Percentiles rank a stretch among this genome's conserved stretches.
These are phyloP conservation scores for Mycena filopes DNA, from an alignment of 768 basidiomycete genomes.

Conservation along the genomic window DNA sequence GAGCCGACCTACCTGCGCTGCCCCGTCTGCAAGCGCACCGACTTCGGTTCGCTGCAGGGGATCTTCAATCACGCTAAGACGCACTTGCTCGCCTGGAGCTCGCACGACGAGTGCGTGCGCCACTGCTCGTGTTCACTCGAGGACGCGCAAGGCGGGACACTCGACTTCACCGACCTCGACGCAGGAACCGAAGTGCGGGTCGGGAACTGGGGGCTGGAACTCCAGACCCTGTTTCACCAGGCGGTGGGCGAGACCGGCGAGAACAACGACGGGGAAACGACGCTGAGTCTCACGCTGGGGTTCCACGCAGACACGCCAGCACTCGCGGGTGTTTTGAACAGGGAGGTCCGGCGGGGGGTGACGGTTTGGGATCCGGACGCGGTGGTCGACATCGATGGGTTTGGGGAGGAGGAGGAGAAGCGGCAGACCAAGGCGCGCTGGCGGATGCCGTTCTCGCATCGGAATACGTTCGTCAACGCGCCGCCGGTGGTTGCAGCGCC, in stretches of 20 bases:
- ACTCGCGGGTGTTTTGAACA: conserved; percentile 60
- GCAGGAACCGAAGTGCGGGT: conserved; percentile 57
- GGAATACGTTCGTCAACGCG: conserved; percentile 34
- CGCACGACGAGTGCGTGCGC: conserved; percentile 65
- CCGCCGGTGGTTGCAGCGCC: background rate
- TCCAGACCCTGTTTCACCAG: conserved; percentile 60
- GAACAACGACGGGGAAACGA: conserved; percentile 18
- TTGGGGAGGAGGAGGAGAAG: conserved; percentile 22
- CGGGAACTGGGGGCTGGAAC: conserved; percentile 53
- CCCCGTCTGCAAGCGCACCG: conserved; percentile 54
- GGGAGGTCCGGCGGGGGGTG: conserved; percentile 54
- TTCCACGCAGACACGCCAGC: conserved; percentile 62
- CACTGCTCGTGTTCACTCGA: conserved; percentile 51
- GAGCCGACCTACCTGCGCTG: conserved; percentile 52
- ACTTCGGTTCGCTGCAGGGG: conserved; percentile 63
- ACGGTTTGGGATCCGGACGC: conserved; percentile 51
- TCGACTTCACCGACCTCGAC: conserved; percentile 46
- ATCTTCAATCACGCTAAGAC: conserved; percentile 63
- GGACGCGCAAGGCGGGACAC: conserved; percentile 25
- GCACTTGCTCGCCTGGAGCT: conserved; percentile 62
- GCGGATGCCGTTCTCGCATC: conserved; percentile 51
- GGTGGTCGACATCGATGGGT: conserved; percentile 50
- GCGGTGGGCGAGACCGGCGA: conserved; percentile 54
- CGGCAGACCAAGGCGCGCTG: conserved; percentile 38
- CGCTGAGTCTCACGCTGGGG: conserved; percentile 55